A percentile compares a stretch with the other conserved stretches of the same genome.
Evolutionary conservation across 495 filamentous ascomycete species (phyloP).

Genomic region (Thermothielavioides terrestris): DNA sequence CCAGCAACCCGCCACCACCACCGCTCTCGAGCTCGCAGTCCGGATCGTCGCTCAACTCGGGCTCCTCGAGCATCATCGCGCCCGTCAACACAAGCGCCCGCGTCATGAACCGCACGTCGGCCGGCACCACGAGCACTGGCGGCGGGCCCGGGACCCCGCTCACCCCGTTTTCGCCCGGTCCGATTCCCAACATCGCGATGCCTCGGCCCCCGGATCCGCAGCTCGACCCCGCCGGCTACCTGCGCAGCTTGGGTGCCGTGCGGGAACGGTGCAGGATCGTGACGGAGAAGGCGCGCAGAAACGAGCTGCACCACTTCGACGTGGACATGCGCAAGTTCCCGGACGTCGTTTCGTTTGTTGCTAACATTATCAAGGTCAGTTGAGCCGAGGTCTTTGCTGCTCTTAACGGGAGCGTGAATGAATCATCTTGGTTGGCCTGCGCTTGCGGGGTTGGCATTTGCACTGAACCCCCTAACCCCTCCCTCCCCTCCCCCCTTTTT

Average conservation of each 20-base stretch:
- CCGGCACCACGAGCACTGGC: slow-evolving; percentile 28
- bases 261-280: slow-evolving; percentile 68
- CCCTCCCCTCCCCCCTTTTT: too few species aligned
- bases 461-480: too few species aligned
- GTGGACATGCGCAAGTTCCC: slow-evolving; percentile 84
- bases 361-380: slow-evolving; percentile 89
- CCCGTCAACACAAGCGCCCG: slow-evolving; percentile 21
- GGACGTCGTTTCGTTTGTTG: slow-evolving; percentile 84
- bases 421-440: too few species aligned
- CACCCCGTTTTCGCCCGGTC: slow-evolving; percentile 37
- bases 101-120: slow-evolving; percentile 31
- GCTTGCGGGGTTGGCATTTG: too few species aligned
- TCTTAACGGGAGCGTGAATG: too few species aligned
- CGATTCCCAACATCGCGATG: slow-evolving; percentile 51
- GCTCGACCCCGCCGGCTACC: slow-evolving; percentile 85
- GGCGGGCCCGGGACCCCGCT: slow-evolving; percentile 33
- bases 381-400: too few species aligned
- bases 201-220: slow-evolving; percentile 82
- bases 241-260: slow-evolving; percentile 83
- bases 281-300: slow-evolving; percentile 64
- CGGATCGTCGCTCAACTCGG: slow-evolving; percentile 28
- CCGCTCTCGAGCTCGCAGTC: slow-evolving; percentile 26
- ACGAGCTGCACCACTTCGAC: slow-evolving; percentile 79
- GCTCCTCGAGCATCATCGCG: slow-evolving; percentile 28
- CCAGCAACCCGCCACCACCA: slow-evolving; percentile 20